Evolutionary conservation across 805 yeast genomes (phyloP).

Genomic region (Schizosaccharomyces japonicus): DNA sequence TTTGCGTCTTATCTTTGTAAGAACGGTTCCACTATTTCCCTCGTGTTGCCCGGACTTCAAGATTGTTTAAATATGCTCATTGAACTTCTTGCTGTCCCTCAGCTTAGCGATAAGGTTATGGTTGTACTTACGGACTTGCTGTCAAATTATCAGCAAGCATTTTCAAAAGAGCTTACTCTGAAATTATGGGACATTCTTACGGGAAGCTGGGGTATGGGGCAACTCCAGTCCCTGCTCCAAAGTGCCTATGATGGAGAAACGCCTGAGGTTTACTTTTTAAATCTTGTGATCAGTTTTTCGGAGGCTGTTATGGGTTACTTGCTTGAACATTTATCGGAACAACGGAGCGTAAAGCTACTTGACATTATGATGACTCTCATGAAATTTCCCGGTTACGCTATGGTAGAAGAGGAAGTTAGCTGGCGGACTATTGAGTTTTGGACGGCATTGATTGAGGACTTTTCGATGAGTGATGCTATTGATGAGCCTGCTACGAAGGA

Average conservation of each 20-base stretch:
- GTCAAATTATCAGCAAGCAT: not conserved
- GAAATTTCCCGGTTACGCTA: not conserved
- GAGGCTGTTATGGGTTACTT: not conserved
- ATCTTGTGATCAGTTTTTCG: not conserved
- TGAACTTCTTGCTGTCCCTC: not conserved
- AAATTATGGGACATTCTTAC: not conserved
- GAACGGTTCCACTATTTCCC: not conserved
- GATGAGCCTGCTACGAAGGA: not conserved
- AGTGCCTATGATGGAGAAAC: not conserved
- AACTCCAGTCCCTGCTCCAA: not conserved
- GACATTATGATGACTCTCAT: not conserved
- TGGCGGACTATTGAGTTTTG: slow-evolving; percentile 1
- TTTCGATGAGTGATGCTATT: not conserved
- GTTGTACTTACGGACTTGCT: not conserved
- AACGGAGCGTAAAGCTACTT: not conserved
- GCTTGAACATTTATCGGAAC: not conserved
- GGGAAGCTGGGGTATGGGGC: not conserved
- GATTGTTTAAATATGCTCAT: not conserved
- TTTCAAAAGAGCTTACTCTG: not conserved
- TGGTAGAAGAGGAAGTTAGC: slow-evolving; percentile 1
- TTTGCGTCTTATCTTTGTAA: not conserved
- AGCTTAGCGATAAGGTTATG: not conserved
- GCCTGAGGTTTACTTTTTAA: not conserved
- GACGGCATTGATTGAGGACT: slow-evolving; percentile 1
- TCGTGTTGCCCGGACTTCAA: not conserved